Base-by-base conservation (phyloP, 2,329 filamentous ascomycete species). In the Xylaria hypoxylon region DNA sequence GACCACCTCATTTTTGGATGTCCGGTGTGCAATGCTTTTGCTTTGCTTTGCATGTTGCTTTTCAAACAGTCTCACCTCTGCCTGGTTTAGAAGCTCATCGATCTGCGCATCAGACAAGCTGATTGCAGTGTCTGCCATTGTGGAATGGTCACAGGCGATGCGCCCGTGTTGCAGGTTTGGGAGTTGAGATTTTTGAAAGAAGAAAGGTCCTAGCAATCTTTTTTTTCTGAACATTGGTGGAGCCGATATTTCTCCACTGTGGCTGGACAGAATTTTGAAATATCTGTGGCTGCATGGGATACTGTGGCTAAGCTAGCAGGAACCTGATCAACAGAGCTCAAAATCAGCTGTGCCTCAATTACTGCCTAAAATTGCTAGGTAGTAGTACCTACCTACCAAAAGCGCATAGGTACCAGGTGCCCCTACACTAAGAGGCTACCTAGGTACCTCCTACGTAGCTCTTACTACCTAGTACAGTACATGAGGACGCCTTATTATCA, bases 91-190 rank as follows among this genome's bases (percentile, higher is more conserved):
- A 62, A 92, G 81, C 74, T 86, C 80, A 60, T 88, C 84, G 57
- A 92, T 86, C 74, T 90, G 86, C 70, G 87, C 85, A 75, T 91
- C 88, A 42, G 85, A 87, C 68, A 91, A 79, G 59, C 85, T 83
- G 59, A 83, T 80, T 47, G 74, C 71, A 51, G 67, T 65, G 57
- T 74, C 72, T 52, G 68, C 75, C 71, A 77, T 77, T 64, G 51
- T 68, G 68, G 63, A 58, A 48, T 53, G 62, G 48, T 69, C 68
- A 64, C 62, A 51, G 47, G 59, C 40, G 22, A 57, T 19, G 38
- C 13, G 40, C 68, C 35, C 3, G 56, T 60, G 26, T 59, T 35
- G 47, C 17, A 59, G 38, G 22, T 48, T 51, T 45, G 5, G 15
- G 10, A 50, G 42, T 51, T 53, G 45, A 58, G 33, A 42, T 26